Percentiles rank a stretch among this genome's conserved stretches.
These are phyloP conservation scores for Thermothielavioides terrestris DNA, from an alignment of 495 filamentous ascomycete genomes.

Conservation along the genomic window DNA sequence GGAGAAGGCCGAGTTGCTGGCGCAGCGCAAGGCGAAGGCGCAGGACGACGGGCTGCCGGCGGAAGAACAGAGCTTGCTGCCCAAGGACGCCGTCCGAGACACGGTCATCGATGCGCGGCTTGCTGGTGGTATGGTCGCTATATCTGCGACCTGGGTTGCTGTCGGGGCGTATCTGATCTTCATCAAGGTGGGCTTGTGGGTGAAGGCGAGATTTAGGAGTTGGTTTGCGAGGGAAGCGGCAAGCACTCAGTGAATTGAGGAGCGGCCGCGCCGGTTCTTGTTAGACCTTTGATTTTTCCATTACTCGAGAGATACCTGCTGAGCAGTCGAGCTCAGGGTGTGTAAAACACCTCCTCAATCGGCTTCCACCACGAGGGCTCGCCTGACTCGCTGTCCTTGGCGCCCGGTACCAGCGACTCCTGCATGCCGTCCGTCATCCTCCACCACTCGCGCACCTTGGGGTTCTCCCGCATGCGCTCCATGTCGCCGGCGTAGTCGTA, in stretches of 20 bases:
- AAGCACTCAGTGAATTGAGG: too few species aligned
- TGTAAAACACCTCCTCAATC: constrained; percentile 65
- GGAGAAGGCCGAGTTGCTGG: not conserved
- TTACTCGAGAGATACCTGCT: too few species aligned
- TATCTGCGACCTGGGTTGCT: not conserved
- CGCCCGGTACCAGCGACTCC: constrained; percentile 52
- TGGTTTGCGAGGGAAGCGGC: not conserved
- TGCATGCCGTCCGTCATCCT: constrained; percentile 67
- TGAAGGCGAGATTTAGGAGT: not conserved
- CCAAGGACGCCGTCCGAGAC: not conserved
- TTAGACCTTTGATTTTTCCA: too few species aligned
- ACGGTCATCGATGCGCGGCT: not conserved
- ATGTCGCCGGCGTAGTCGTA: constrained; percentile 62
- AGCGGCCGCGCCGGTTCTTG: too few species aligned
- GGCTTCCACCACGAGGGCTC: constrained; percentile 61
- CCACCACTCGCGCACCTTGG: constrained; percentile 71
- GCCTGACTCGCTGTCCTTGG: constrained; percentile 52
- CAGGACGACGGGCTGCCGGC: not conserved
- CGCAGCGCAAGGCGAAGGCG: not conserved
- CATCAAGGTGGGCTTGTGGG: not conserved
- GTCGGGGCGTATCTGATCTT: not conserved
- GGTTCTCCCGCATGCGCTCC: constrained; percentile 58
- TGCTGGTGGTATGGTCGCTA: not conserved
- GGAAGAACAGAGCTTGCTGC: not conserved
- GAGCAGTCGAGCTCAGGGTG: too few species aligned